These are phyloP conservation scores for Lichenothelia convexa DNA, from an alignment of 495 filamentous ascomycete genomes.

Conservation along the genomic window DNA sequence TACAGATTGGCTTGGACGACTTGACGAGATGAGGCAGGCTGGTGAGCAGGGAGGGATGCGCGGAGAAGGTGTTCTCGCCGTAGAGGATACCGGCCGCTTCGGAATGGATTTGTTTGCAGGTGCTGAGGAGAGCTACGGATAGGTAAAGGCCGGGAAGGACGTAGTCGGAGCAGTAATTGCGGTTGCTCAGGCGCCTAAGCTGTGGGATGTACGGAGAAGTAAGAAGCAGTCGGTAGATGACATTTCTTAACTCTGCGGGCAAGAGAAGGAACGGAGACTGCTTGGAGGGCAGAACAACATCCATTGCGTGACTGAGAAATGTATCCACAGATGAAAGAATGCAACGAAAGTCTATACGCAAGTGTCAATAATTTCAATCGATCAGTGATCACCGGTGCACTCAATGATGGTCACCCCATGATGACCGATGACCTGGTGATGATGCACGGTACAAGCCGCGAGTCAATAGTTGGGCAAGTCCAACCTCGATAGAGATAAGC, in stretches of 20 bases:
- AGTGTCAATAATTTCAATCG: too few relatives aligned
- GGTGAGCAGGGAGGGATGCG: conserved; percentile 30
- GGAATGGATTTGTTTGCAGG: conserved; percentile 12
- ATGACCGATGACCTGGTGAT: too few relatives aligned
- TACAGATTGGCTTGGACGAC: conserved; percentile 17
- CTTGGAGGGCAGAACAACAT: too few relatives aligned
- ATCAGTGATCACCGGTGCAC: too few relatives aligned
- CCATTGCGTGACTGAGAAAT: too few relatives aligned
- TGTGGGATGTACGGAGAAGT: not conserved
- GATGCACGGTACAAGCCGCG: too few relatives aligned
- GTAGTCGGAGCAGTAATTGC: conserved; percentile 1
- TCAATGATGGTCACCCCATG: too few relatives aligned
- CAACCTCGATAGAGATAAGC: too few relatives aligned
- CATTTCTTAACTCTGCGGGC: conserved; percentile 9
- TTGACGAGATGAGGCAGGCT: conserved; percentile 24
- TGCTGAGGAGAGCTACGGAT: conserved; percentile 7
- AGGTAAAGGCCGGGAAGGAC: conserved; percentile 1
- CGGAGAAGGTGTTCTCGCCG: conserved; percentile 27
- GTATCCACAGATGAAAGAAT: too few relatives aligned
- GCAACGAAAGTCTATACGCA: too few relatives aligned
- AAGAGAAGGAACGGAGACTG: conserved; percentile 9
- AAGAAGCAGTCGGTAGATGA: conserved; percentile 6
- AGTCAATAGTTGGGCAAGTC: too few relatives aligned
- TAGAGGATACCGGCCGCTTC: conserved; percentile 17
- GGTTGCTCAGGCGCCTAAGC: not conserved